These are phyloP conservation scores for Agrostemma githago DNA, from an alignment of 148 eudicot genomes.

Conservation along the genomic window DNA sequence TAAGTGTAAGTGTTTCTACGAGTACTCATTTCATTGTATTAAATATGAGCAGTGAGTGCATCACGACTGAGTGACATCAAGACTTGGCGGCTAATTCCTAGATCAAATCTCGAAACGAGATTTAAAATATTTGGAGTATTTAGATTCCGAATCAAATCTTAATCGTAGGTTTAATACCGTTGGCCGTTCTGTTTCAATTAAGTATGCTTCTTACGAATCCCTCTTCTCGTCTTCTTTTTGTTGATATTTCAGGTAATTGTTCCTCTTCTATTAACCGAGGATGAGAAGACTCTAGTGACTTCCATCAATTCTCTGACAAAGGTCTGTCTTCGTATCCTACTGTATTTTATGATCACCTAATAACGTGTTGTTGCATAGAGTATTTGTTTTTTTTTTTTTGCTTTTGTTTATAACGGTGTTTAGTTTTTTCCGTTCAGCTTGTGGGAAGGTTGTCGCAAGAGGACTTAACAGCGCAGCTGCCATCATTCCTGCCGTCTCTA, in stretches of 20 bases:
- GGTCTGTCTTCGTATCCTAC: constrained; percentile 35
- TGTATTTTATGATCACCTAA: not conserved
- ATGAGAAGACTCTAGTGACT: constrained; percentile 89
- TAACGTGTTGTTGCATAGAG: not conserved
- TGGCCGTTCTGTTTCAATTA: not conserved
- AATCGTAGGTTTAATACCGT: not conserved
- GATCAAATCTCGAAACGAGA: not conserved
- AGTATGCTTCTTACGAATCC: not conserved
- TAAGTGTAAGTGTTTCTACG: constrained; percentile 51
- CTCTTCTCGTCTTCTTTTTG: constrained; percentile 5
- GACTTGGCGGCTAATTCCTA: not conserved
- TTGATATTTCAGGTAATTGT: constrained; percentile 64
- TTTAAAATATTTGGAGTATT: too few relatives aligned
- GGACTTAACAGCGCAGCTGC: constrained; percentile 74
- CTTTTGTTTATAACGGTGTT: not conserved
- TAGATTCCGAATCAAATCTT: too few relatives aligned
- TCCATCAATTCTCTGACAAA: constrained; percentile 87
- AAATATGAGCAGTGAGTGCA: not conserved
- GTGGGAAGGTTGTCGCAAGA: constrained; percentile 86
- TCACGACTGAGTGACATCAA: not conserved
- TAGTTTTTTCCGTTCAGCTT: constrained; percentile 44
- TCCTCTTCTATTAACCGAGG: constrained; percentile 76
- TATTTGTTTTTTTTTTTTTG: not conserved
- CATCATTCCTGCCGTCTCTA: constrained; percentile 86
- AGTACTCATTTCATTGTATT: not conserved